Conservation (phyloP, 2,329 filamentous ascomycete species). For the Venturiaceae sp. region DNA sequence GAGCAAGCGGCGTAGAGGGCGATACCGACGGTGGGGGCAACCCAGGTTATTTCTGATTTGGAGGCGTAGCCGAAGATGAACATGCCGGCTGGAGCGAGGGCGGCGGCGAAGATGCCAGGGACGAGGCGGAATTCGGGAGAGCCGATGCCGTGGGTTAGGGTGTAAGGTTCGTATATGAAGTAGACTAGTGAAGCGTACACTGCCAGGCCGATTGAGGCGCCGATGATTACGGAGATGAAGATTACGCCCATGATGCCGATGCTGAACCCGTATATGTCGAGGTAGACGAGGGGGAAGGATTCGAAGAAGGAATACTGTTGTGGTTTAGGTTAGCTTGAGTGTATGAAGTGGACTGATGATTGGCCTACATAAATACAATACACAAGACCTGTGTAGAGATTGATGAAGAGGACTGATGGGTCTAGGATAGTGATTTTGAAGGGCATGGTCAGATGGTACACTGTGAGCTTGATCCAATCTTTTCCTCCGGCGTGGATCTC, state of each 20-base stretch:
- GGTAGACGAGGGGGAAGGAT: slow-evolving; percentile 9
- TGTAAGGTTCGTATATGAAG: slow-evolving; percentile 7
- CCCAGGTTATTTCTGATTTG: slow-evolving; percentile 3
- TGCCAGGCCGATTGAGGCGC: neutral
- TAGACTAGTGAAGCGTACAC: neutral
- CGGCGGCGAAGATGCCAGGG: slow-evolving; percentile 4
- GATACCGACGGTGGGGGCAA: slow-evolving; percentile 5
- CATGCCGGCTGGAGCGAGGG: slow-evolving; percentile 6
- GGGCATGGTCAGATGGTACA: slow-evolving; percentile 5
- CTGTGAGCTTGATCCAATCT: slow-evolving; percentile 1
- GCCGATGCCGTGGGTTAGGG: neutral
- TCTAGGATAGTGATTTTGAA: slow-evolving; percentile 8
- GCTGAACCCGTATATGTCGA: slow-evolving; percentile 7
- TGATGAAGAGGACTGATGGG: slow-evolving; percentile 8
- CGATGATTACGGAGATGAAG: slow-evolving; percentile 8
- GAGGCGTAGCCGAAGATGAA: slow-evolving; percentile 9
- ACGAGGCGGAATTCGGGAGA: slow-evolving; percentile 2
- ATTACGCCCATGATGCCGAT: slow-evolving; percentile 8
- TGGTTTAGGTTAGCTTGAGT: neutral
- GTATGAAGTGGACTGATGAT: neutral
- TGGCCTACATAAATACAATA: slow-evolving; percentile 7
- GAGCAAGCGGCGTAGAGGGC: neutral
- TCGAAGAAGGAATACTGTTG: slow-evolving; percentile 10
- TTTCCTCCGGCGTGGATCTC: slow-evolving; percentile 7
- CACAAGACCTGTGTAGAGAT: slow-evolving; percentile 8